Evolutionary conservation across 2,329 filamentous ascomycete genomes (phyloP), one percentile per base, ranked within the genome.

Genomic region (Penicillium palitans): DNA sequence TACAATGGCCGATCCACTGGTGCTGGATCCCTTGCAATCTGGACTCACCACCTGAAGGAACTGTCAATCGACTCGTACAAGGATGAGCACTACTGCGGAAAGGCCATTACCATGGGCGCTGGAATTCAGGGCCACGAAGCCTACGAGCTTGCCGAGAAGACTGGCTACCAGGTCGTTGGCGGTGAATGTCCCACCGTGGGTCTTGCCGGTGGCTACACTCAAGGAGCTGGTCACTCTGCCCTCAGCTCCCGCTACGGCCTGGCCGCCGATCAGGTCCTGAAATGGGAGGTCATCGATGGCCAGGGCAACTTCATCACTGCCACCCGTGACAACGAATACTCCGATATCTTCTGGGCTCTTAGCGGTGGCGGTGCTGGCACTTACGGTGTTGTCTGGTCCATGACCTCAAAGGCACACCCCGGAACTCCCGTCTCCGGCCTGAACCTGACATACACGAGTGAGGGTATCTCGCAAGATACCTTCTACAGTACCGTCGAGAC

Each of bases 151-250:
- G 78, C 83, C 0, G 72, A 80, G 51, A 64, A 73, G 2, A 65
- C 76, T 56, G 78, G 80, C 48, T 71, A 83, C 17, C 77, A 78
- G 1, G 73, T 87, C 5, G 81, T 88, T 0, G 83, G 81, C 1
- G 86, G 85, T 2, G 79, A 79, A 2, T 80, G 79, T 39, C 79
- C 79, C 0, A 82, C 80, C 0, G 84, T 88, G 6, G 85, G 84
- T 1, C 63, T 84, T 8, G 80, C 82, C 0, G 86, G 86, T 17
- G 86, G 86, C 1, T 88, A 83, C 64, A 80, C 76, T 3, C 83
- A 86, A 67, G 85, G 84, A 6, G 86, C 84, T 15, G 86, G 87
- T 0, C 84, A 87, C 66, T 80, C 79, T 0, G 74, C 80, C 0
- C 74, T 89, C 1, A 77, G 75, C 33, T 81, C 81, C 2, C 74